Conservation (phyloP, 441 rosid species). For the Manihot esculenta region DNA sequence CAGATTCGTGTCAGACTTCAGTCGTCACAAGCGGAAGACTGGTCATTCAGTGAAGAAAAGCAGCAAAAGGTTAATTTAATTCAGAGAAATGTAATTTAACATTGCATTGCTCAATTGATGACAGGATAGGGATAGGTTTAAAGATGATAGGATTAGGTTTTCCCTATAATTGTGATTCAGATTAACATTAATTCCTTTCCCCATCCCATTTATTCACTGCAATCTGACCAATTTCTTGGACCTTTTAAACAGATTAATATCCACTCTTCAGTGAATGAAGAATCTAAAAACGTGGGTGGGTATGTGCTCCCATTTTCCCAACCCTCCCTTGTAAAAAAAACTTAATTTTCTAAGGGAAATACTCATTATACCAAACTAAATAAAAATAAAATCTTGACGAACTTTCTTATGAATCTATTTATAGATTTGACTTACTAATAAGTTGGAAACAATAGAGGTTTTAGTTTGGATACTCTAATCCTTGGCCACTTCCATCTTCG, state of each 20-base stretch:
- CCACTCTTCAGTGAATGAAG: conserved; percentile 2
- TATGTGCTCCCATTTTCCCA: no score
- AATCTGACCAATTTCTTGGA: conserved; percentile 24
- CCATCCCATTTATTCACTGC: conserved; percentile 26
- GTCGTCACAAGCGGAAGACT: conserved; percentile 96
- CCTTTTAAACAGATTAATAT: conserved; percentile 14
- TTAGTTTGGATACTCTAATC: no score
- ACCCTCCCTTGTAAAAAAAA: no score
- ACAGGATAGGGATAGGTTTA: conserved; percentile 38
- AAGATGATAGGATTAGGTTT: conserved; percentile 27
- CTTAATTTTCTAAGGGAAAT: no score
- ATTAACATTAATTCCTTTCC: conserved; percentile 31
- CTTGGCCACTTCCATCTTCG: no score
- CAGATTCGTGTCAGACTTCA: conserved; percentile 93
- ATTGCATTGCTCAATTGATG: conserved; percentile 42
- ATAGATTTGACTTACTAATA: no score
- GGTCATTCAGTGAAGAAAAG: conserved; percentile 84
- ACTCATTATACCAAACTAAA: no score
- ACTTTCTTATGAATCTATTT: no score
- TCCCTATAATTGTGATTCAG: conserved; percentile 37
- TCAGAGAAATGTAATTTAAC: conserved; percentile 27
- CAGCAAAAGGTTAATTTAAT: conserved; percentile 32
- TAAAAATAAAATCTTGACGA: no score
- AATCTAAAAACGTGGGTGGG: no score
- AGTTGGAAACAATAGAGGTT: no score